These are phyloP conservation scores for Acanthamoeba sp. DNA, from an alignment of 208 protist genomes.

Conservation along the genomic window DNA sequence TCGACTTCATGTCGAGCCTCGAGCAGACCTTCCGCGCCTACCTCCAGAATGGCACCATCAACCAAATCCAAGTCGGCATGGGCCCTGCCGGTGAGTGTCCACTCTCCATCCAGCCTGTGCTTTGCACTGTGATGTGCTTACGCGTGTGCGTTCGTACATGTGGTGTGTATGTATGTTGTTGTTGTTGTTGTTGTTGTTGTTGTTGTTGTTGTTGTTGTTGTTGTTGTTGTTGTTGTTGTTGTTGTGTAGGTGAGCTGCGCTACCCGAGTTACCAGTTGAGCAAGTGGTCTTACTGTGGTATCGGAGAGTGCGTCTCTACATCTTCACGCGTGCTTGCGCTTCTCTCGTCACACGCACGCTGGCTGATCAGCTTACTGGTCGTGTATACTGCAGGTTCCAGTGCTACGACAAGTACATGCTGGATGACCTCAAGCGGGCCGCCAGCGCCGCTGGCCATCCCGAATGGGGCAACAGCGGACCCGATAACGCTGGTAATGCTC, in stretches of 20 bases:
- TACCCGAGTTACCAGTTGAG: conserved; percentile 89
- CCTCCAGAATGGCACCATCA: conserved; percentile 55
- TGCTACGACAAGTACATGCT: conserved; percentile 87
- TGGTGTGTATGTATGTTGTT: too few species aligned
- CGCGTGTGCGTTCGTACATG: background rate
- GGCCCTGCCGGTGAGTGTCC: conserved; percentile 40
- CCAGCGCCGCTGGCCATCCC: conserved; percentile 77
- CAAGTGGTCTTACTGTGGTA: conserved; percentile 86
- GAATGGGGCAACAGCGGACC: conserved; percentile 80
- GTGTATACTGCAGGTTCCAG: conserved; percentile 83
- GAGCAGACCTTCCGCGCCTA: conserved; percentile 39
- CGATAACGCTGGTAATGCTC: conserved; percentile 78
- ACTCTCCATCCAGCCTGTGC: background rate
- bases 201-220: background rate
- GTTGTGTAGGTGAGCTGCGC: conserved; percentile 88
- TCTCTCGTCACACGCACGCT: background rate
- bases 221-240: background rate
- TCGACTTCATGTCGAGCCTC: conserved; percentile 87
- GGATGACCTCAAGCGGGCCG: conserved; percentile 75
- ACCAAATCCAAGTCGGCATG: conserved; percentile 86
- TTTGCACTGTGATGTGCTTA: background rate
- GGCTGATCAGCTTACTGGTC: background rate
- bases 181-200: background rate
- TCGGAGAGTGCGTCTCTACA: conserved; percentile 76
- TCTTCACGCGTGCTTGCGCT: background rate